Evolutionary conservation across 116 monocot genomes (phyloP).

Genomic region (Phalaenopsis hybrid): DNA sequence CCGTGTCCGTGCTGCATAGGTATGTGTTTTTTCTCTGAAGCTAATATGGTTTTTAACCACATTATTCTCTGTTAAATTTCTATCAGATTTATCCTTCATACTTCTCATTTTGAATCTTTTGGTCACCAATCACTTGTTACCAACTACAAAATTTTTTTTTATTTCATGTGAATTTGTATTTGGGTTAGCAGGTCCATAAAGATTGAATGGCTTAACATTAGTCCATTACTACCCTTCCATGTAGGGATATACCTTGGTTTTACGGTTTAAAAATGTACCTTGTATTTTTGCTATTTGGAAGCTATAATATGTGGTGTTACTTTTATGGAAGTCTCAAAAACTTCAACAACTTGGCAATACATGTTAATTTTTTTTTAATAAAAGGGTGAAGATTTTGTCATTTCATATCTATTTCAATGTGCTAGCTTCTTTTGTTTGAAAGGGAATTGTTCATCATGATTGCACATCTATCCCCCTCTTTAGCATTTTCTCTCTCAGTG

Average conservation of each 20-base stretch:
- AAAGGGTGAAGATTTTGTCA: neutral
- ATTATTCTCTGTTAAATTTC: neutral
- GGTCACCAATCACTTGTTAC: neutral
- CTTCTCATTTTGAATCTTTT: neutral
- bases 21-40: no score
- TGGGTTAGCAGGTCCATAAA: neutral
- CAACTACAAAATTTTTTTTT: neutral
- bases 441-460: no score
- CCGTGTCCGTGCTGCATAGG: no score
- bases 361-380: neutral
- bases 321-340: neutral
- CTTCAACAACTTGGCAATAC: neutral
- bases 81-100: neutral
- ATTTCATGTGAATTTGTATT: neutral
- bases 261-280: neutral
- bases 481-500: no score
- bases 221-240: neutral
- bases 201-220: neutral
- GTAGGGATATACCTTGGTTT: neutral
- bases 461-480: no score
- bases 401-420: neutral
- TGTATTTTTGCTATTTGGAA: neutral
- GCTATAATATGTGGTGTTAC: neutral
- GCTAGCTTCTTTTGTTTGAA: neutral
- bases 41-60: no score